Evolutionary conservation across 2,329 filamentous ascomycete genomes (phyloP), one percentile per base, ranked within the genome.

Genomic region (Septoria petroselini): DNA sequence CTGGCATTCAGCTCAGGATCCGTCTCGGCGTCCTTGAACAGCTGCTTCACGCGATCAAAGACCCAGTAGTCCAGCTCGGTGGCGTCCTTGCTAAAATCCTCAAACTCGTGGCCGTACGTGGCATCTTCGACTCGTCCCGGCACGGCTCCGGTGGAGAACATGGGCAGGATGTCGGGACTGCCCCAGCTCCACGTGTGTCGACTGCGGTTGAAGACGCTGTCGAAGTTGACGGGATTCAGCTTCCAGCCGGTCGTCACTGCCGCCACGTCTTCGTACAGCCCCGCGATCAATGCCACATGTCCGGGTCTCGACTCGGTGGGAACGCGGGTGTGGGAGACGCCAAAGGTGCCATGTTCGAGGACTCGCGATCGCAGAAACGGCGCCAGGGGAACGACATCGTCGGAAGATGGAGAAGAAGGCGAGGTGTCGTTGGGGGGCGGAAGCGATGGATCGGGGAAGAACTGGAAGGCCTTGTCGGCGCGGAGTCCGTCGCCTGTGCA

Each of bases 101-200:
- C 93, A 27, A 84, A 82, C 57, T 96, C 91, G 30, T 86, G 78
- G 7, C 79, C 81, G 65, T 98, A 98, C 52, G 79, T 88, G 58
- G 85, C 85, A n/a, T 88, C 85, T 69, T 96, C 88, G 1, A 98
- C 87, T 55, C 86, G 79, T 6, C 91, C 91, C 0, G 88, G 86
- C 7, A 88, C 83, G 18, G 93, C 91, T n/a, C 93, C 93, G 50
- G 90, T 80, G 66, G 94, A 84, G 67, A 98, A 98, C 93, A 98
- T 98, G 47, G 88, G 88, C 58, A 98, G 72, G 63, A 98, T 98
- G 70, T 98, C 93, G 1, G 93, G 93, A 65, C 91, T 96, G 2
- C 93, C 93, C 93, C 93, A 98, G 69, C 91, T 95, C 93, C 93
- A 98, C 6, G 94, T 98, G 71, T 98, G 94, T 38, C 85, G 79